A percentile compares a stretch with the other conserved stretches of the same genome.
phyloP scores from a whole-genome alignment of 1,284 basidiomycete species.

The Schizophyllum amplum region DNA sequence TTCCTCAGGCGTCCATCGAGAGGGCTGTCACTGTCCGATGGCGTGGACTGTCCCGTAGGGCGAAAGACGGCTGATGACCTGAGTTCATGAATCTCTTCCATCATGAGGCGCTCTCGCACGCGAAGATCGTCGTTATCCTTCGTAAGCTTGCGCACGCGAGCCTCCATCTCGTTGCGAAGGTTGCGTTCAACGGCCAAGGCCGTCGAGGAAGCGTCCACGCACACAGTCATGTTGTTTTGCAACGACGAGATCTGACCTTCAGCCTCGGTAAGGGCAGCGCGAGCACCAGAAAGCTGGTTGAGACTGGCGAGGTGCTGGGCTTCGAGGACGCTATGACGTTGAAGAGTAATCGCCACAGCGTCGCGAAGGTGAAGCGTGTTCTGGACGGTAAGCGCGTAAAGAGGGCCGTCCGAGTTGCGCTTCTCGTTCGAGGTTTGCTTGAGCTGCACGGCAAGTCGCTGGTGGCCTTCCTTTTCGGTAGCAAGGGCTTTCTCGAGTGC shows the following conservation, averaged over 20 bases:
- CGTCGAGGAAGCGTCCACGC: conserved; percentile 18
- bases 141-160: conserved; percentile 8
- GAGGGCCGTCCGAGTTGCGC: neutral
- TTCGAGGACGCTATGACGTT: neutral
- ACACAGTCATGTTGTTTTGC: conserved; percentile 17
- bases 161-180: conserved; percentile 17
- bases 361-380: neutral
- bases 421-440: neutral
- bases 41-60: neutral
- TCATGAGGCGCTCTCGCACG: neutral
- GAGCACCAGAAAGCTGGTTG: neutral
- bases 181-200: conserved; percentile 19
- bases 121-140: conserved; percentile 13
- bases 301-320: neutral
- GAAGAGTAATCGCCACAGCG: neutral
- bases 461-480: conserved; percentile 14
- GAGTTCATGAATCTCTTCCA: neutral
- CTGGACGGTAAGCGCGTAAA: neutral
- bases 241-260: conserved; percentile 10
- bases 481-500: conserved; percentile 14
- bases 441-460: conserved; percentile 5
- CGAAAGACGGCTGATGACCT: neutral
- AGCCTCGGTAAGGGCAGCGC: neutral
- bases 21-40: neutral
- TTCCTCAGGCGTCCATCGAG: neutral